A percentile compares a stretch with the other conserved stretches of the same genome.
Conservation (phyloP, 2,329 filamentous ascomycete species). For the Domatiomyces globalis region DNA sequence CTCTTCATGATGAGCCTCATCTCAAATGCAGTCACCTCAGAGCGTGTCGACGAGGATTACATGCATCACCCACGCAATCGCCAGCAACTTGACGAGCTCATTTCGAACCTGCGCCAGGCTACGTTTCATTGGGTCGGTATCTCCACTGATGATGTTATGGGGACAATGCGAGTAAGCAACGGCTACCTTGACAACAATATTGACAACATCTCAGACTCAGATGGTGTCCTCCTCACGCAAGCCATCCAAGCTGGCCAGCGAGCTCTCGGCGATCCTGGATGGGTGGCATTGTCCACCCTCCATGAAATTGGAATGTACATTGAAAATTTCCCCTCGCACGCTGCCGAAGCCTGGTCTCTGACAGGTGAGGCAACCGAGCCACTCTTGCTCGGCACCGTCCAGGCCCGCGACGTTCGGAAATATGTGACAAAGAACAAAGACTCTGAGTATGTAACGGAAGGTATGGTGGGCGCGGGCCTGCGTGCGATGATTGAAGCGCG, state of each 20-base stretch:
- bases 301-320: constrained; percentile 70
- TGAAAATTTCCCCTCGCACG: constrained; percentile 48
- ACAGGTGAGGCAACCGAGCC: constrained; percentile 32
- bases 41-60: constrained; percentile 70
- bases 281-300: constrained; percentile 50
- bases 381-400: constrained; percentile 43
- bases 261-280: constrained; percentile 47
- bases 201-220: constrained; percentile 45
- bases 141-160: constrained; percentile 42
- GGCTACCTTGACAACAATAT: constrained; percentile 52
- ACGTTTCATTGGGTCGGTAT: constrained; percentile 81
- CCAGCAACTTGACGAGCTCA: constrained; percentile 51
- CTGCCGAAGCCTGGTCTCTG: constrained; percentile 54
- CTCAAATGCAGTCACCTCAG: constrained; percentile 77
- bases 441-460: constrained; percentile 25
- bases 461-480: constrained; percentile 29
- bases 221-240: constrained; percentile 45
- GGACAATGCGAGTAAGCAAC: constrained; percentile 50
- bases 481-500: constrained; percentile 22
- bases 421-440: constrained; percentile 33
- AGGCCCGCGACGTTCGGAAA: constrained; percentile 42
- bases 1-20: constrained; percentile 72
- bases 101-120: constrained; percentile 66
- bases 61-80: constrained; percentile 69
- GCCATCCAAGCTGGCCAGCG: constrained; percentile 52